These are phyloP conservation scores for Lumnitzera littorea DNA, from an alignment of 345 rosid genomes.

Conservation along the genomic window DNA sequence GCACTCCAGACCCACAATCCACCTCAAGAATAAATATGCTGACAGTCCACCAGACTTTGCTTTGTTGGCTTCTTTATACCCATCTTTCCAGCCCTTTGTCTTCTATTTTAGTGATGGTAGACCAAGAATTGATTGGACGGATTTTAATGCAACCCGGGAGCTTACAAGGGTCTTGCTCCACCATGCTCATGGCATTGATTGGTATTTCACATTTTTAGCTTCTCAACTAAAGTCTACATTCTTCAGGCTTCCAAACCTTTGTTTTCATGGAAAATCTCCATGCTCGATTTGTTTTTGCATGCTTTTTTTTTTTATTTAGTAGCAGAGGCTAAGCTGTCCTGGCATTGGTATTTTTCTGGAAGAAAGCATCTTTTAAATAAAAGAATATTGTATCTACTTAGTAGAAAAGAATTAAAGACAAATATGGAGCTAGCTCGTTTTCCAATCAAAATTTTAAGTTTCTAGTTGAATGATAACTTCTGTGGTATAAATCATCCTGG, in stretches of 20 bases:
- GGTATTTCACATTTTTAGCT: constrained; percentile 25
- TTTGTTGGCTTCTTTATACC: constrained; percentile 60
- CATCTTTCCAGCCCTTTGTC: constrained; percentile 64
- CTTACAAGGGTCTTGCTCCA: constrained; percentile 77
- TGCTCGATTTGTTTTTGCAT: neutral
- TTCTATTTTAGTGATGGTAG: constrained; percentile 51
- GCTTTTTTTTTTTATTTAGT: too few species aligned
- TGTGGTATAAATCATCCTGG: too few species aligned
- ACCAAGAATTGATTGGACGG: constrained; percentile 83
- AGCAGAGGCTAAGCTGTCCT: too few species aligned
- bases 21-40: constrained; percentile 59
- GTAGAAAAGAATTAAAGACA: too few species aligned
- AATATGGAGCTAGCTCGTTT: too few species aligned
- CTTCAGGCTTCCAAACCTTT: too few species aligned
- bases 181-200: constrained; percentile 56
- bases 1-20: constrained; percentile 39
- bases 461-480: too few species aligned
- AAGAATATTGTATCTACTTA: too few species aligned
- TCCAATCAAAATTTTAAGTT: too few species aligned
- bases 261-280: neutral
- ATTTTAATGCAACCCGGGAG: constrained; percentile 78
- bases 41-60: constrained; percentile 76
- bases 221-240: too few species aligned
- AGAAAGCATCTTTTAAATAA: too few species aligned
- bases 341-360: too few species aligned